phyloP scores from a whole-genome alignment of 805 yeast species.

The Torulaspora quercuum region DNA sequence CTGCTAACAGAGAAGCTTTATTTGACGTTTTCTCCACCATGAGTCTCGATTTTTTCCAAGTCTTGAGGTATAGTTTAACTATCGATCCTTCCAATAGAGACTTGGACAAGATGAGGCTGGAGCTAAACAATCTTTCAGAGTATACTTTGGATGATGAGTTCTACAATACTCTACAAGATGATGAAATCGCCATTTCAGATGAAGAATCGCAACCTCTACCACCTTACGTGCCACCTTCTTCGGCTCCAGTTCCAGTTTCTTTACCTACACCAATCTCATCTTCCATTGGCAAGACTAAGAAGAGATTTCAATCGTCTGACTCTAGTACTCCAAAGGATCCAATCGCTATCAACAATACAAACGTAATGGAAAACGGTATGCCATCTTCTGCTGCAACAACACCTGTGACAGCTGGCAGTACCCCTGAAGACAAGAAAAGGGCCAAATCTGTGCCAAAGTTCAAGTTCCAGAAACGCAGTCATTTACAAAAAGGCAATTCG shows the following conservation, averaged over 20 bases:
- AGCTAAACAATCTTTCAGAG: conserved; percentile 55
- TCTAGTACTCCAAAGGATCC: background rate
- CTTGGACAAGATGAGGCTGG: conserved; percentile 55
- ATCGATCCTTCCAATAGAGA: conserved; percentile 86
- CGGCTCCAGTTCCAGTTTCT: conserved; percentile 31
- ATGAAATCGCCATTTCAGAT: conserved; percentile 25
- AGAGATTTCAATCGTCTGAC: conserved; percentile 6
- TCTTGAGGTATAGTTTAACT: conserved; percentile 69
- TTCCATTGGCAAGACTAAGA: conserved; percentile 11
- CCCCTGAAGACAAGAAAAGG: conserved; percentile 17
- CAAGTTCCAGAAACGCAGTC: conserved; percentile 31
- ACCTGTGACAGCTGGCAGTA: background rate
- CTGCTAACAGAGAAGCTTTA: conserved; percentile 80
- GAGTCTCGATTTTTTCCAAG: conserved; percentile 84
- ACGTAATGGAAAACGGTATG: background rate
- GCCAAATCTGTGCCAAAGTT: conserved; percentile 34
- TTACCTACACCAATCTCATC: conserved; percentile 33
- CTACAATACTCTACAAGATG: conserved; percentile 45
- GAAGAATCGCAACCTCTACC: conserved; percentile 25
- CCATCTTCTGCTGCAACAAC: conserved; percentile 3
- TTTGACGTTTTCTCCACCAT: conserved; percentile 89
- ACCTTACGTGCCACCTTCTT: conserved; percentile 27
- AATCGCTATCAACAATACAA: background rate
- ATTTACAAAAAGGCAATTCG: conserved; percentile 14
- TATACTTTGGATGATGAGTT: conserved; percentile 83